phyloP scores from a whole-genome alignment of 2,329 filamentous ascomycete species.

The Arachnomyces sp. region DNA sequence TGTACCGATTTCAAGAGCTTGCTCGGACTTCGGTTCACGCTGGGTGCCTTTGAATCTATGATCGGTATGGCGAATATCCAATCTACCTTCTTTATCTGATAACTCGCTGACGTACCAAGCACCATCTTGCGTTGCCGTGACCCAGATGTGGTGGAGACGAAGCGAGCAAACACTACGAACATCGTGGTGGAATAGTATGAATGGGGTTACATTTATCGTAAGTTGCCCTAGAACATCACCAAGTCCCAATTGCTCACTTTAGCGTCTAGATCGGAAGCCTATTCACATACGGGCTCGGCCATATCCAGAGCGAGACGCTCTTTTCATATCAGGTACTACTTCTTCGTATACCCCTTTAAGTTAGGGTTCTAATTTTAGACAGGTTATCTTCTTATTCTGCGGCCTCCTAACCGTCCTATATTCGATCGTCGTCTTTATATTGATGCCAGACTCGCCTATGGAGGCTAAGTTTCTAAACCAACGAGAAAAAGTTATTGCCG shows the following conservation, averaged over 20 bases:
- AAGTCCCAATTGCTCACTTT: slow-evolving; percentile 8
- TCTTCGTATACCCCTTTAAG: background rate
- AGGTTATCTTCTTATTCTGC: slow-evolving; percentile 49
- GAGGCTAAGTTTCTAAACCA: slow-evolving; percentile 43
- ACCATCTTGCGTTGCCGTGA: slow-evolving; percentile 50
- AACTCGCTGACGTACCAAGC: slow-evolving; percentile 16
- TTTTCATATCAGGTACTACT: slow-evolving; percentile 22
- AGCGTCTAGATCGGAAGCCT: slow-evolving; percentile 40
- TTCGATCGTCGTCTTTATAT: slow-evolving; percentile 37
- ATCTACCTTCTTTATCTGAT: slow-evolving; percentile 8
- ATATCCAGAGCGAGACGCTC: slow-evolving; percentile 42
- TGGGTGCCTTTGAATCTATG: slow-evolving; percentile 31
- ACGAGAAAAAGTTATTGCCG: slow-evolving; percentile 44
- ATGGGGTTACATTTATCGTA: slow-evolving; percentile 48
- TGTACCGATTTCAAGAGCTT: slow-evolving; percentile 42
- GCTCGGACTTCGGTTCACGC: slow-evolving; percentile 37
- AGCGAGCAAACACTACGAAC: slow-evolving; percentile 51
- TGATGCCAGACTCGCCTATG: slow-evolving; percentile 44
- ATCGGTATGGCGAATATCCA: slow-evolving; percentile 10
- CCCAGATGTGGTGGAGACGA: slow-evolving; percentile 55
- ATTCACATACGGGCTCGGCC: slow-evolving; percentile 51
- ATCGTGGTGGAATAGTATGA: slow-evolving; percentile 54
- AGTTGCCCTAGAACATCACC: slow-evolving; percentile 15
- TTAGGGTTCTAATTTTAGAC: background rate
- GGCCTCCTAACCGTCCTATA: slow-evolving; percentile 44